Percentiles rank a stretch among this genome's conserved stretches.
phyloP scores from a whole-genome alignment of 1,139 yeast species.

The Diutina ranongensis region DNA sequence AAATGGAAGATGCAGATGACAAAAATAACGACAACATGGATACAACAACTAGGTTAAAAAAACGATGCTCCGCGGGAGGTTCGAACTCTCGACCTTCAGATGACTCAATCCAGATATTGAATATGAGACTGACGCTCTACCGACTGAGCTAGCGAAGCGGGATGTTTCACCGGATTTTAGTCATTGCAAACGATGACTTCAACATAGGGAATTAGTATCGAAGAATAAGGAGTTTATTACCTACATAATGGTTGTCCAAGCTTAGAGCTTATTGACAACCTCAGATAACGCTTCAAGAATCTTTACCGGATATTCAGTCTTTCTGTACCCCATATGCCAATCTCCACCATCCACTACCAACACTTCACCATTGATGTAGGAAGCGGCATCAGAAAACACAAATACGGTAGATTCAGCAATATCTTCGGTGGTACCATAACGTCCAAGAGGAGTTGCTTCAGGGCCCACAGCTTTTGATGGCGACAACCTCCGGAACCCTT shows the following conservation, averaged over 20 bases:
- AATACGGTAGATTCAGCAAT: constrained; percentile 88
- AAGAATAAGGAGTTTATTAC: too few relatives aligned
- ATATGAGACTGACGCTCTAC: constrained; percentile 4
- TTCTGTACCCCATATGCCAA: constrained; percentile 62
- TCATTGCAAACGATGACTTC: background rate
- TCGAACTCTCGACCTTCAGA: constrained; percentile 5
- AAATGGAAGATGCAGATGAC: background rate
- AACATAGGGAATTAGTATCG: background rate
- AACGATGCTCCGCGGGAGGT: constrained; percentile 3
- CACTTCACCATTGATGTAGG: constrained; percentile 66
- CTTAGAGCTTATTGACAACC: constrained; percentile 7
- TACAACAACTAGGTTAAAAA: background rate
- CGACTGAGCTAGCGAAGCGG: constrained; percentile 5
- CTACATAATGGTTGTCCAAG: too few relatives aligned
- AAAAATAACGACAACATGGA: constrained; percentile 5
- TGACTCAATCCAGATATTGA: background rate
- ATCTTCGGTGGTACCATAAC: constrained; percentile 64
- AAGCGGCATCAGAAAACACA: constrained; percentile 73
- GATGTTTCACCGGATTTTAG: too few relatives aligned
- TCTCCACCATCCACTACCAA: constrained; percentile 83
- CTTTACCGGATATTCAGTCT: constrained; percentile 23
- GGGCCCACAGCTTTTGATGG: constrained; percentile 19
- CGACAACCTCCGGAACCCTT: constrained; percentile 53
- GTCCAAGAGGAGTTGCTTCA: constrained; percentile 48
- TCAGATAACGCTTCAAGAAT: constrained; percentile 18